Evolutionary conservation across 1,284 basidiomycete genomes (phyloP).

Genomic region (Tilletiaria anomala): DNA sequence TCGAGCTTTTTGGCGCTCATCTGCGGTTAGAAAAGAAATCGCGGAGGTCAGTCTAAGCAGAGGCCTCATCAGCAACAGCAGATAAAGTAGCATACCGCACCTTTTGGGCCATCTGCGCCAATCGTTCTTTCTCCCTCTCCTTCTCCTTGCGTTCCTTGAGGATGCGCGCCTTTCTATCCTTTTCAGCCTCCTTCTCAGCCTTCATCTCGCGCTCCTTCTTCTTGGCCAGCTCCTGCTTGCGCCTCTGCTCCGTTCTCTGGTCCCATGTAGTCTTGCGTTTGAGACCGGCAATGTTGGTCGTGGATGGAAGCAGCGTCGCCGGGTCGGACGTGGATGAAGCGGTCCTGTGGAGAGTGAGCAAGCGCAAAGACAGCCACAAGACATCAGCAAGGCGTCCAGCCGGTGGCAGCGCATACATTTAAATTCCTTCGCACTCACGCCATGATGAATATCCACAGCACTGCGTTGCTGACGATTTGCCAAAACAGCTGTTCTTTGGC

Average conservation of each 20-base stretch:
- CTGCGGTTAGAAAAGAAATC: background rate
- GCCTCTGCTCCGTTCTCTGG: background rate
- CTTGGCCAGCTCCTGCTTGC: conserved; percentile 2
- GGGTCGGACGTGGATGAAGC: too few relatives aligned
- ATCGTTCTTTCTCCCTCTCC: conserved; percentile 1
- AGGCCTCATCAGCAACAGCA: background rate
- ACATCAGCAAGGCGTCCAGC: too few relatives aligned
- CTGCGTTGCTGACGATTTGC: too few relatives aligned
- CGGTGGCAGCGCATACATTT: too few relatives aligned
- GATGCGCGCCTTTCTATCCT: too few relatives aligned
- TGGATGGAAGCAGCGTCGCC: too few relatives aligned
- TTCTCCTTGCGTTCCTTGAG: conserved; percentile 4
- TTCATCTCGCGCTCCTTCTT: conserved; percentile 2
- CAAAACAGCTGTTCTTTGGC: too few relatives aligned
- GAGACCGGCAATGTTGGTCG: conserved; percentile 1
- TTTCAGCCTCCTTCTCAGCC: conserved; percentile 1
- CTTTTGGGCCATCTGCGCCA: conserved; percentile 1
- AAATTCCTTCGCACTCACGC: too few relatives aligned
- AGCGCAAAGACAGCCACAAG: too few relatives aligned
- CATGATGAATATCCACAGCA: too few relatives aligned
- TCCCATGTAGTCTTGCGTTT: conserved; percentile 3
- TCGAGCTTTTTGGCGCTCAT: background rate
- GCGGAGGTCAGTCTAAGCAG: background rate
- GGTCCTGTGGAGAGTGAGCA: too few relatives aligned
- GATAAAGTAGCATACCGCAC: background rate